phyloP scores from a whole-genome alignment of 768 basidiomycete species.

The Agaricus blazei region DNA sequence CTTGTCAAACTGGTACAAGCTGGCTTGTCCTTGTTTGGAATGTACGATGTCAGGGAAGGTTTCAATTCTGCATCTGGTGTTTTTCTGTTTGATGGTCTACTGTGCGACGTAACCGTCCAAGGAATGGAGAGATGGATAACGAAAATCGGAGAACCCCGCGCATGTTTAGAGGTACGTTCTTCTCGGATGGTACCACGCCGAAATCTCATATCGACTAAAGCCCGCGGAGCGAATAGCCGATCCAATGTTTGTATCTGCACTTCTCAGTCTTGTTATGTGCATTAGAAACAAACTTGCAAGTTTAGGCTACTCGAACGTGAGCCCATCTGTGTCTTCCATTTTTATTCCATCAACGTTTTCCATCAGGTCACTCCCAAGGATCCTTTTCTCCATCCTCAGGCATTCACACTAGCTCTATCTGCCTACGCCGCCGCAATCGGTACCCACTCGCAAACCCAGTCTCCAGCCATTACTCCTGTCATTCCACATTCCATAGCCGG shows the following conservation, averaged over 20 bases:
- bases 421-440: constrained; percentile 27
- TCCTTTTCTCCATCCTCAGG: constrained; percentile 68
- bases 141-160: constrained; percentile 56
- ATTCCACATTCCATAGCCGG: constrained; percentile 4
- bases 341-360: constrained; percentile 4
- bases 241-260: constrained; percentile 63
- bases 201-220: constrained; percentile 24
- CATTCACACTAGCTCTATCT: constrained; percentile 47
- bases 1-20: constrained; percentile 73
- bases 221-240: constrained; percentile 71
- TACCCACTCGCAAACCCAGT: constrained; percentile 16
- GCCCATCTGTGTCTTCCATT: neutral
- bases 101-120: constrained; percentile 74
- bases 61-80: constrained; percentile 9
- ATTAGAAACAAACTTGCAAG: constrained; percentile 66
- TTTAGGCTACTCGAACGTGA: constrained; percentile 40
- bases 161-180: constrained; percentile 53
- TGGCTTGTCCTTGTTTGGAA: constrained; percentile 65
- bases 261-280: constrained; percentile 64
- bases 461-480: constrained; percentile 18
- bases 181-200: constrained; percentile 1
- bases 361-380: constrained; percentile 55
- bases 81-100: constrained; percentile 51
- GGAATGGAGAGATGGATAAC: constrained; percentile 66
- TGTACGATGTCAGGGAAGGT: constrained; percentile 31